Conservation (phyloP, 169 alveolate genomes). For the Plasmodium fragile region DNA sequence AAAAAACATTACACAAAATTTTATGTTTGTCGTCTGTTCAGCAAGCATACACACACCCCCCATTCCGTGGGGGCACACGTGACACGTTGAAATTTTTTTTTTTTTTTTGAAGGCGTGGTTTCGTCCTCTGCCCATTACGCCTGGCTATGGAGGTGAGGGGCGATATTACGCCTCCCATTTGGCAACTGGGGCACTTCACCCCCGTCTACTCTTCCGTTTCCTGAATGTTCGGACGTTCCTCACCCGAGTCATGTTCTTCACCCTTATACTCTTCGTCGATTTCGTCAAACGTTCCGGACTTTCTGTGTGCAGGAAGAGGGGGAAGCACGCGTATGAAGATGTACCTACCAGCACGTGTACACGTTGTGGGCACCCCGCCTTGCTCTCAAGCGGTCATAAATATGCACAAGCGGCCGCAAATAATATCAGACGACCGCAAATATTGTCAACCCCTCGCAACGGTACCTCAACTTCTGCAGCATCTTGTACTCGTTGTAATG, state of each 20-base stretch:
- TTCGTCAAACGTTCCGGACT: constrained; percentile 71
- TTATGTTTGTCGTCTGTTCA: neutral
- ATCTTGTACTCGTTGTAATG: constrained; percentile 75
- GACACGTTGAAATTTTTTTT: neutral
- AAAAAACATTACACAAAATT: neutral
- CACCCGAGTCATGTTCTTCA: constrained; percentile 54
- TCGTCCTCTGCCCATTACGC: neutral
- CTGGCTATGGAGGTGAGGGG: neutral
- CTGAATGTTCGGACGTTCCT: constrained; percentile 1
- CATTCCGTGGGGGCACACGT: neutral
- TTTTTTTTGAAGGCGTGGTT: neutral
- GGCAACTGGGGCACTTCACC: neutral
- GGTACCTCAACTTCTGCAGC: constrained; percentile 69
- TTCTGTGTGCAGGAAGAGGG: constrained; percentile 17
- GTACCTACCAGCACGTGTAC: neutral
- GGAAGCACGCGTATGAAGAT: neutral
- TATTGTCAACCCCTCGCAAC: neutral
- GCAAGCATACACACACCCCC: neutral
- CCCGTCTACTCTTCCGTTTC: constrained; percentile 40
- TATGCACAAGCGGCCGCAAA: no score
- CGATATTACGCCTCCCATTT: neutral
- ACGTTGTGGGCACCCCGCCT: neutral
- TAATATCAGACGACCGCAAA: neutral
- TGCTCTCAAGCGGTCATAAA: no score
- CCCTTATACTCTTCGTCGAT: constrained; percentile 47